Conservation (phyloP, 495 filamentous ascomycete species). For the Amphirosellinia nigrospora region DNA sequence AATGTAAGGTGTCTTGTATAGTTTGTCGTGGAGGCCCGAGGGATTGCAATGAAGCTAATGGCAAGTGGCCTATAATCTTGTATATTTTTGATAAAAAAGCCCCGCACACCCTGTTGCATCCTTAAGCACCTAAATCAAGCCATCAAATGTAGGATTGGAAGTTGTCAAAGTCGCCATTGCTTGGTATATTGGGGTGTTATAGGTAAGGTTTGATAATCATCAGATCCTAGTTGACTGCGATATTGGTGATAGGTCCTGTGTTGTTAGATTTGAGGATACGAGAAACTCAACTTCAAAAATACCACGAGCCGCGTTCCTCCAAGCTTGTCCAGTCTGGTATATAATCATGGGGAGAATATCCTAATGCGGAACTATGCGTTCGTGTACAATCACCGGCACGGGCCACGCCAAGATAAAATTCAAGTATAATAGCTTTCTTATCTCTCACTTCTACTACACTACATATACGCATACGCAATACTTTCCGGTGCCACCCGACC, state of each 20-base stretch:
- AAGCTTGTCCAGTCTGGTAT: neutral
- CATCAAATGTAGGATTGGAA: too few species aligned
- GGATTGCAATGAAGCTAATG: neutral
- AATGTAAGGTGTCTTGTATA: neutral
- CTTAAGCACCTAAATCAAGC: neutral
- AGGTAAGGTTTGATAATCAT: too few species aligned
- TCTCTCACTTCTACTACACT: neutral
- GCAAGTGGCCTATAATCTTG: neutral
- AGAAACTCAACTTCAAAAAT: too few species aligned
- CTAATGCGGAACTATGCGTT: constrained; percentile 4
- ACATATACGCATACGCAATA: too few species aligned
- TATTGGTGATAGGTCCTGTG: neutral
- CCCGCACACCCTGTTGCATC: neutral
- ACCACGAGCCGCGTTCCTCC: neutral
- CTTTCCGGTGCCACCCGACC: neutral
- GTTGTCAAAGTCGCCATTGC: too few species aligned
- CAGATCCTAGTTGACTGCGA: neutral
- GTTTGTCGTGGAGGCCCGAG: neutral
- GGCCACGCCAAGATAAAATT: constrained; percentile 8
- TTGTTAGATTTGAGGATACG: neutral
- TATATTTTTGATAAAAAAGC: neutral
- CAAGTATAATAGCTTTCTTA: neutral
- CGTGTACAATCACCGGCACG: neutral
- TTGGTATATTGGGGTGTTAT: too few species aligned
- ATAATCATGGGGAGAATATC: neutral